Evolutionary conservation across 2,329 filamentous ascomycete genomes (phyloP).

Genomic region (Aureobasidium subglaciale): DNA sequence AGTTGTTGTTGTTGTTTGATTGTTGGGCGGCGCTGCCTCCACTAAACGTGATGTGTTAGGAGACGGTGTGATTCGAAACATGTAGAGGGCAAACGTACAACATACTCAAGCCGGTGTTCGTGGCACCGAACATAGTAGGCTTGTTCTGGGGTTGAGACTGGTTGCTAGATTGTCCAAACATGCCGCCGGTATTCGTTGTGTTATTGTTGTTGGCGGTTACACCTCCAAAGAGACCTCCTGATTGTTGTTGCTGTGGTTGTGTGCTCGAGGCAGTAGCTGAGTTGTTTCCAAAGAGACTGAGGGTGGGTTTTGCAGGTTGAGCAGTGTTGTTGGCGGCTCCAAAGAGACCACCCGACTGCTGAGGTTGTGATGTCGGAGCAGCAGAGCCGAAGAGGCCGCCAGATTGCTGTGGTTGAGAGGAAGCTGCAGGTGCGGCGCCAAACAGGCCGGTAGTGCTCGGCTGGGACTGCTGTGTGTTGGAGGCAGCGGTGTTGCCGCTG

Average conservation of each 20-base stretch:
- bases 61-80: slow-evolving; percentile 22
- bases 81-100: slow-evolving; percentile 20
- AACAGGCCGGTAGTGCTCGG: slow-evolving; percentile 18
- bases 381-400: slow-evolving; percentile 23
- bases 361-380: slow-evolving; percentile 20
- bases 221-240: slow-evolving; percentile 20
- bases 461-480: slow-evolving; percentile 15
- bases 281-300: slow-evolving; percentile 25
- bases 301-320: slow-evolving; percentile 19
- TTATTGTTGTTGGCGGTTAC: background rate
- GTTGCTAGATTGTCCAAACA: slow-evolving; percentile 22
- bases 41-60: slow-evolving; percentile 22
- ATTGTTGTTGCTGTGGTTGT: slow-evolving; percentile 19
- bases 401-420: slow-evolving; percentile 20
- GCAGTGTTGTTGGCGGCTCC: slow-evolving; percentile 15
- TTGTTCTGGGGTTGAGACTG: slow-evolving; percentile 18
- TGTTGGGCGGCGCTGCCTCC: slow-evolving; percentile 25
- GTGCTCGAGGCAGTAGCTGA: slow-evolving; percentile 3
- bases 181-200: background rate
- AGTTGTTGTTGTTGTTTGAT: slow-evolving; percentile 20
- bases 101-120: slow-evolving; percentile 4
- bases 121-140: slow-evolving; percentile 30
- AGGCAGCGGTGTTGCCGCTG: background rate
- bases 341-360: slow-evolving; percentile 22
- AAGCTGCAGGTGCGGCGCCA: slow-evolving; percentile 18